Base-by-base conservation (phyloP, 2,329 filamentous ascomycete species). In the Arthrobotrys musiformis region DNA sequence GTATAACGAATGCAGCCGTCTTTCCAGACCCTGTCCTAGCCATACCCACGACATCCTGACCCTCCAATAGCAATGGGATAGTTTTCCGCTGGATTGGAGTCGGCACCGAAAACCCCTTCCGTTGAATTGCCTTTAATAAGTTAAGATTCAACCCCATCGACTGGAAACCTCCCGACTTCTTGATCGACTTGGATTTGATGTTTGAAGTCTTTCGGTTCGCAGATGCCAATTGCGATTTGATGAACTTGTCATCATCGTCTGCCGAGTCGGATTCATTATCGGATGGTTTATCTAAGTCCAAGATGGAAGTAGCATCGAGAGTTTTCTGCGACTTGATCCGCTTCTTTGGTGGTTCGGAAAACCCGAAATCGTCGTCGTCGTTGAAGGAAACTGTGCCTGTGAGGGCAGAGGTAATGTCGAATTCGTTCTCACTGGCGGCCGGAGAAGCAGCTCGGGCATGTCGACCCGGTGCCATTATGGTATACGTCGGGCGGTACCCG, bases 31-130 rank as follows among this genome's bases (percentile, higher is more conserved):
- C 95, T n/a, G 96, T 99, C 80, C 96, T 88, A 6, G 95, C 95
- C 95, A 99, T 99, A 80, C 94, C 96, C 24, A 99, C 94, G n/a
- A 98, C 92, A 87, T 99, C 95, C 84, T 93, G 92, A 66, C 91
- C 89, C 78, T 96, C 92, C 80, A 98, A 86, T 68, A 99, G 90
- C 68, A 98, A 86, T 2, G 95, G 96, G 56, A 99, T 97, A 1
- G 95, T 93, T 84, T 98, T 98, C 80, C 95, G 90, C 85, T 99
- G 95, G 84, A 99, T 99, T 0, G 95, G 95, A 0, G 95, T 99
- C 2, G 96, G 96, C 1, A 98, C 93, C 0, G 92, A 93, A 84
- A 97, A 99, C 15, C 95, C 96, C 85, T 98, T 99, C 81, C 92
- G 89, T 11, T 92, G 89, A 79, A 99, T 98, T 1, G 95, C 93